Evolutionary conservation across 148 eudicot genomes (phyloP).

Genomic region (Fagopyrum tataricum): DNA sequence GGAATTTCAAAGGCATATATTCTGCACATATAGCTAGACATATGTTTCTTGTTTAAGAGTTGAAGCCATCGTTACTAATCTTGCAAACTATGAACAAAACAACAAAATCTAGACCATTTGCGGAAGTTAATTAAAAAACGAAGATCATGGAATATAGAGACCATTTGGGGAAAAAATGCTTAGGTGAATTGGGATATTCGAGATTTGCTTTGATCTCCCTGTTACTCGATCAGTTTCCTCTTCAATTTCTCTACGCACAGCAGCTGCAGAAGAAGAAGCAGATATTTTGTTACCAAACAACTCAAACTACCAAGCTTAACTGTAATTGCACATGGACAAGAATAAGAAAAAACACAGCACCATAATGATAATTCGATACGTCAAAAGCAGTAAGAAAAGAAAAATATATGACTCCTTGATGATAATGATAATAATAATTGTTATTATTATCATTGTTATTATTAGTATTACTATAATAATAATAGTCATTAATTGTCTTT

Average conservation of each 20-base stretch:
- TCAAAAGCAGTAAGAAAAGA: background rate
- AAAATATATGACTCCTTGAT: background rate
- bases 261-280: conserved; percentile 11
- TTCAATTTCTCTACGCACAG: conserved; percentile 23
- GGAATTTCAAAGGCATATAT: background rate
- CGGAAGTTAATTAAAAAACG: too few relatives aligned
- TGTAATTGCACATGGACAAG: background rate
- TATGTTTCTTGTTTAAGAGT: background rate
- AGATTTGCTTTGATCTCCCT: conserved; percentile 19
- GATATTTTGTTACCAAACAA: background rate
- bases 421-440: too few relatives aligned
- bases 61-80: too few relatives aligned
- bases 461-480: too few relatives aligned
- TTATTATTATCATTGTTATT: too few relatives aligned
- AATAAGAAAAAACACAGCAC: background rate
- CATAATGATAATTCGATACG: background rate
- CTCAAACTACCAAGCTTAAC: background rate
- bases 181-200: conserved; percentile 24
- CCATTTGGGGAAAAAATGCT: conserved; percentile 23
- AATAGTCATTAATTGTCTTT: too few relatives aligned
- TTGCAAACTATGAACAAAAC: too few relatives aligned
- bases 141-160: background rate
- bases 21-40: background rate
- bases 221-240: conserved; percentile 29
- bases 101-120: too few relatives aligned